These are phyloP conservation scores for Primulina eburnea DNA, from an alignment of 257 asterid genomes.

Conservation along the genomic window DNA sequence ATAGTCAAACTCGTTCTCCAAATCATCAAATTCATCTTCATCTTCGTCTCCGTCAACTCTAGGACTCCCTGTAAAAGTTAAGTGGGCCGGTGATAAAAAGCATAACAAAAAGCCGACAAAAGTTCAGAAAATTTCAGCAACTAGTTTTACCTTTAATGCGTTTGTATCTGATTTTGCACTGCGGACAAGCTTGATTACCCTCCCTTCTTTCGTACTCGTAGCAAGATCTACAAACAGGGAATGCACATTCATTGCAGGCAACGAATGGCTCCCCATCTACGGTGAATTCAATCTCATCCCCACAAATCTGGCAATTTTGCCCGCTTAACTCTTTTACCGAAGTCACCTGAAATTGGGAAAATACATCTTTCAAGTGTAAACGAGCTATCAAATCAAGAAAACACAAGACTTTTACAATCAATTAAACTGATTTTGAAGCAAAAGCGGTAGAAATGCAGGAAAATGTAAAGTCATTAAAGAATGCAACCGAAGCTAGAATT, in stretches of 20 bases:
- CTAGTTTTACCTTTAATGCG: slow-evolving; percentile 68
- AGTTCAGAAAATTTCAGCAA: neutral
- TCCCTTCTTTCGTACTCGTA: slow-evolving; percentile 91
- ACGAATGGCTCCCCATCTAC: slow-evolving; percentile 71
- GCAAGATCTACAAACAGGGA: slow-evolving; percentile 91
- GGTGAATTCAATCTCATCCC: slow-evolving; percentile 67
- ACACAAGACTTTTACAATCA: neutral
- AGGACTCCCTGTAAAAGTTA: slow-evolving; percentile 58
- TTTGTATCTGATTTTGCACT: slow-evolving; percentile 88
- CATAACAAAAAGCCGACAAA: neutral
- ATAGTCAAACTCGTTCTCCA: slow-evolving; percentile 73
- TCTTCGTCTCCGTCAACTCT: slow-evolving; percentile 96
- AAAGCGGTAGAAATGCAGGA: neutral
- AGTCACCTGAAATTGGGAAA: slow-evolving; percentile 27
- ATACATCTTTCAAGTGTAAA: neutral
- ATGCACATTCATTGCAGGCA: slow-evolving; percentile 93
- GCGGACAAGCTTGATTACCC: slow-evolving; percentile 86
- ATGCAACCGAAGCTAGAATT: neutral
- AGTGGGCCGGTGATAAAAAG: slow-evolving; percentile 6
- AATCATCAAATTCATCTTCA: slow-evolving; percentile 76
- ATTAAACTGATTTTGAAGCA: neutral
- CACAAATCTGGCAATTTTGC: slow-evolving; percentile 91
- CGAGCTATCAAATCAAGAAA: slow-evolving; percentile 17
- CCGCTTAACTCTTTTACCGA: slow-evolving; percentile 56
- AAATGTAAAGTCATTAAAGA: neutral